Percentiles rank a stretch among this genome's conserved stretches.
These are phyloP conservation scores for Osmanthus fragrans DNA, from an alignment of 257 asterid species.

Conservation along the genomic window DNA sequence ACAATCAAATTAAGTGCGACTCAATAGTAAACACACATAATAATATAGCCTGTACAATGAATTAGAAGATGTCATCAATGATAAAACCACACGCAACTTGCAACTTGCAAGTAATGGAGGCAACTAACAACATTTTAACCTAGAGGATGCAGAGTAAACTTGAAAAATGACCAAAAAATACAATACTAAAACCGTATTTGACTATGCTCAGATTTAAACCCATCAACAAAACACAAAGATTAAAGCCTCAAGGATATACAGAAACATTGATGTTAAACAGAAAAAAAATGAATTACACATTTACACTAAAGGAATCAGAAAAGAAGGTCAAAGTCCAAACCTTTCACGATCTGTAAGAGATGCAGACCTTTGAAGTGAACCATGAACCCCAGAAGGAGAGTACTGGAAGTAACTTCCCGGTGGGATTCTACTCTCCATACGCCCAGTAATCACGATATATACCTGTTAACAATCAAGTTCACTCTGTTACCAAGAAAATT, in stretches of 20 bases:
- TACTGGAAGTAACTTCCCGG: conserved; percentile 71
- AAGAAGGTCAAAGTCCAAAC: conserved; percentile 23
- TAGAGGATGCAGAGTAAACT: neutral
- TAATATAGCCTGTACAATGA: neutral
- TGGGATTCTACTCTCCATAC: conserved; percentile 67
- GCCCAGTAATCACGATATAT: conserved; percentile 15
- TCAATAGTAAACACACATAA: neutral
- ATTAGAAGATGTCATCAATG: neutral
- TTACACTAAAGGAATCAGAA: neutral
- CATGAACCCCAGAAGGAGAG: conserved; percentile 56
- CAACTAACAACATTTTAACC: neutral
- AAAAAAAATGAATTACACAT: neutral
- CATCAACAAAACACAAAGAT: neutral
- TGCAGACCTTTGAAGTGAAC: conserved; percentile 59
- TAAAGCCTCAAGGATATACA: neutral
- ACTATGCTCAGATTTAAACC: neutral
- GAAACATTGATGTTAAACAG: neutral
- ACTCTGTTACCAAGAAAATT: conserved; percentile 15
- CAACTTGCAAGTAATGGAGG: neutral
- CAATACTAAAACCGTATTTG: neutral
- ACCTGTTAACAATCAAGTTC: neutral
- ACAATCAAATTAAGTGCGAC: neutral
- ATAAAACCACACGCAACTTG: neutral
- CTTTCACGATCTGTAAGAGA: conserved; percentile 76
- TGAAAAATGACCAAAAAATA: neutral